Percentiles rank a stretch among this genome's conserved stretches.
These are phyloP conservation scores for Phanerochaete sordida DNA, from an alignment of 768 basidiomycete species.

Conservation along the genomic window DNA sequence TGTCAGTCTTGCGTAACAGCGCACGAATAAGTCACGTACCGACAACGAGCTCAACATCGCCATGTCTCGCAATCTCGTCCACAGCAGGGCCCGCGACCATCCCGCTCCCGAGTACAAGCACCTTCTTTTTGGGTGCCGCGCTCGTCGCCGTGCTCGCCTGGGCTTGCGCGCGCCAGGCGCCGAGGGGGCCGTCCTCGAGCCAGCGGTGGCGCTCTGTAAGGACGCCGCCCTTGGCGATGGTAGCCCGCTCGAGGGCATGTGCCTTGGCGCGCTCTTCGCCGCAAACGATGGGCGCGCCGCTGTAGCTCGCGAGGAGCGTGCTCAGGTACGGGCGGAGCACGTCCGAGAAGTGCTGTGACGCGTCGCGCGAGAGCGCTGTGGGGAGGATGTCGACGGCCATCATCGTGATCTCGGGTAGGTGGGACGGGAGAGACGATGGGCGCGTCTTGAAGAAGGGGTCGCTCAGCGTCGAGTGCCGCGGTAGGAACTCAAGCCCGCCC, in stretches of 20 bases:
- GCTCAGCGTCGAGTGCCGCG: constrained; percentile 72
- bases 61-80: constrained; percentile 59
- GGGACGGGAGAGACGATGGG: constrained; percentile 36
- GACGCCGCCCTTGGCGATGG: constrained; percentile 58
- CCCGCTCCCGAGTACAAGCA: constrained; percentile 87
- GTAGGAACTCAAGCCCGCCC: constrained; percentile 86
- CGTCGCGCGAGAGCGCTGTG: constrained; percentile 76
- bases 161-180: constrained; percentile 32
- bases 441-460: constrained; percentile 63
- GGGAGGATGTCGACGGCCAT: constrained; percentile 94
- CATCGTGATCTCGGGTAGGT: constrained; percentile 62
- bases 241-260: constrained; percentile 62
- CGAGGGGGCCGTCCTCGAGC: constrained; percentile 49
- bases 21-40: constrained; percentile 39
- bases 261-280: constrained; percentile 20
- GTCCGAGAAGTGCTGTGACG: constrained; percentile 71
- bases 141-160: background rate
- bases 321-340: constrained; percentile 67
- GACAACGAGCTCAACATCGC: constrained; percentile 67
- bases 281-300: background rate
- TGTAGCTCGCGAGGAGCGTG: constrained; percentile 45
- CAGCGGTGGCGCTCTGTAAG: constrained; percentile 52
- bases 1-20: background rate
- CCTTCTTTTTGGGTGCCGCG: constrained; percentile 40
- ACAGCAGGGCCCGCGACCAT: constrained; percentile 93